These are phyloP conservation scores for Fraxinus pennsylvanica DNA, from an alignment of 257 asterid species.

Conservation along the genomic window DNA sequence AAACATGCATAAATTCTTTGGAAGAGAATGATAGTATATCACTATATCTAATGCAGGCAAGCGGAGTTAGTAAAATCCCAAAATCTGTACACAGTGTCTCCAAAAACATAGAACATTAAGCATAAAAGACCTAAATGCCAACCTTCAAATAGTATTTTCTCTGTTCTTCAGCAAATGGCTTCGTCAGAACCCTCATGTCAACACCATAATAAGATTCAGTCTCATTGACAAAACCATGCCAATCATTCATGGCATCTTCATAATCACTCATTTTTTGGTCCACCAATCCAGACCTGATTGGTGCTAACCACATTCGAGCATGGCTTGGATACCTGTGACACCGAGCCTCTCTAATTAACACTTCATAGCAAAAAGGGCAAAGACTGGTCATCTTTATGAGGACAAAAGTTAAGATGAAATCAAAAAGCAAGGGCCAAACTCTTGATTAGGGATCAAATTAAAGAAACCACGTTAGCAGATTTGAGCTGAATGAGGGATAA, in stretches of 20 bases:
- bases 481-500: not conserved
- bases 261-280: constrained; percentile 68
- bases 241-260: constrained; percentile 70
- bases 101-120: not conserved
- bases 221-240: constrained; percentile 68
- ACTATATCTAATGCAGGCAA: not conserved
- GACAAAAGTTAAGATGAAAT: not conserved
- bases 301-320: constrained; percentile 98
- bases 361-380: not conserved
- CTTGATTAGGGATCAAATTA: not conserved
- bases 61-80: constrained; percentile 15
- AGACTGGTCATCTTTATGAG: not conserved
- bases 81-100: not conserved
- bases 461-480: not conserved
- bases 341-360: constrained; percentile 13
- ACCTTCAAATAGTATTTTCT: constrained; percentile 88
- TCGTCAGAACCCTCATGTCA: constrained; percentile 78
- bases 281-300: constrained; percentile 68
- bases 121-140: constrained; percentile 21
- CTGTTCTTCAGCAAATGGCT: constrained; percentile 71
- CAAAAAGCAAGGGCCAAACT: not conserved
- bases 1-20: not conserved
- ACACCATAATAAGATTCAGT: constrained; percentile 77
- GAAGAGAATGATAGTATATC: not conserved
- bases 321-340: constrained; percentile 93